Percentiles rank a stretch among this genome's conserved stretches.
These are phyloP conservation scores for Penicillium fimorum DNA, from an alignment of 495 filamentous ascomycete genomes.

Conservation along the genomic window DNA sequence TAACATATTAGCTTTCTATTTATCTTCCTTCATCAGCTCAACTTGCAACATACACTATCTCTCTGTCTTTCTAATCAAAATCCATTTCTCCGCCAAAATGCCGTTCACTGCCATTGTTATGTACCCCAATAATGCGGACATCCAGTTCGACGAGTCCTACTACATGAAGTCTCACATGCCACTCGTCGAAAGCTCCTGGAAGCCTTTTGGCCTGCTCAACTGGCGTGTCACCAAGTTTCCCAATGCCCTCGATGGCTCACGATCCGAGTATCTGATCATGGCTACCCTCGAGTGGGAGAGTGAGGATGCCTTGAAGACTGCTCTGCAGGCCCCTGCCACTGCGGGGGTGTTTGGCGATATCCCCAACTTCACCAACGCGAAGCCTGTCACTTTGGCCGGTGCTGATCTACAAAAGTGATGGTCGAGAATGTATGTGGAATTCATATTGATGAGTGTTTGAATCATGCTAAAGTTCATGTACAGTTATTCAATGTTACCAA, in stretches of 20 bases:
- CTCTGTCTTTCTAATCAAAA: background rate
- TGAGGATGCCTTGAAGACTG: conserved; percentile 19
- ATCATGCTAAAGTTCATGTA: background rate
- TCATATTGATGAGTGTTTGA: background rate
- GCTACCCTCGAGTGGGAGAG: conserved; percentile 25
- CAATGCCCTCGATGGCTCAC: conserved; percentile 16
- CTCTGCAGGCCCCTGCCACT: conserved; percentile 9
- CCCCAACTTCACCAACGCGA: conserved; percentile 30
- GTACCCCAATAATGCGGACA: conserved; percentile 26
- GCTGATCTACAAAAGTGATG: conserved; percentile 1
- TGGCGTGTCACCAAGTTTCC: conserved; percentile 25
- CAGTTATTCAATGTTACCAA: background rate
- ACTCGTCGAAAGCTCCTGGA: conserved; percentile 24
- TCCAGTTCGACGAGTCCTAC: conserved; percentile 27
- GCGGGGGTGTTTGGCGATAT: conserved; percentile 26
- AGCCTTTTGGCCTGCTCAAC: conserved; percentile 19
- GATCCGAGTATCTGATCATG: conserved; percentile 21
- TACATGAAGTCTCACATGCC: conserved; percentile 31
- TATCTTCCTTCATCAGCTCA: background rate
- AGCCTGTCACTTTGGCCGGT: conserved; percentile 26
- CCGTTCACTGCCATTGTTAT: conserved; percentile 19
- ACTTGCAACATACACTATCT: background rate
- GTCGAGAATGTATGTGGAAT: background rate
- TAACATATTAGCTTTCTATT: background rate
- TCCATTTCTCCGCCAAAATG: conserved; percentile 15